These are phyloP conservation scores for Linderniella brevidens DNA, from an alignment of 257 asterid species.

Conservation along the genomic window DNA sequence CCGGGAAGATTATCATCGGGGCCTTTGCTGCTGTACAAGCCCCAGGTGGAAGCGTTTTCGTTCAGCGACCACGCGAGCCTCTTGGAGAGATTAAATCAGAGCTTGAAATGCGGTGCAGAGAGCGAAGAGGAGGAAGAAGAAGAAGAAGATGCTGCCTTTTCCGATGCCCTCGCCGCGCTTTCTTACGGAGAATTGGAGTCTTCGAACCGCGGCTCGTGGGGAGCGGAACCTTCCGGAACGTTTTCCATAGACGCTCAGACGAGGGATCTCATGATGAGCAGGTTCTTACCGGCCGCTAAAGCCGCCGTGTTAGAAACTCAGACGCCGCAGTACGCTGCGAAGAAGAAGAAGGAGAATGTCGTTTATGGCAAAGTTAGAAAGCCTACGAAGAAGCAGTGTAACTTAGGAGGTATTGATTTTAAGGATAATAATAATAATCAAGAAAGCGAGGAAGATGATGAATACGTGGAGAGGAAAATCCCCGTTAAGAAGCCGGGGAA, in stretches of 20 bases:
- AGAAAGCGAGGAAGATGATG: background rate
- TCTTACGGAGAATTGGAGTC: slow-evolving; percentile 40
- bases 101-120: slow-evolving; percentile 39
- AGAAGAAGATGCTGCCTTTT: slow-evolving; percentile 22
- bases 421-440: background rate
- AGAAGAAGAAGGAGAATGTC: slow-evolving; percentile 1
- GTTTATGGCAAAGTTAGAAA: background rate
- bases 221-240: slow-evolving; percentile 33
- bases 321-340: background rate
- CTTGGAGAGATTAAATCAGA: slow-evolving; percentile 49
- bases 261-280: slow-evolving; percentile 66
- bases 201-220: slow-evolving; percentile 26
- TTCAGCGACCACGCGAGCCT: slow-evolving; percentile 2
- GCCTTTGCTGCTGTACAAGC: background rate
- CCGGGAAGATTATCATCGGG: background rate
- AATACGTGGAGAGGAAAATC: background rate
- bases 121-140: slow-evolving; percentile 18
- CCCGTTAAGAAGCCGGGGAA: background rate
- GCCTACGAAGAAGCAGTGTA: background rate
- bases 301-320: background rate
- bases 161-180: slow-evolving; percentile 41
- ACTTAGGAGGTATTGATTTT: background rate
- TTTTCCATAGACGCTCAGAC: slow-evolving; percentile 46
- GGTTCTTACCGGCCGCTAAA: slow-evolving; percentile 89
- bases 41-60: slow-evolving; percentile 1